Base-by-base conservation (phyloP, 2,329 filamentous ascomycete species). In the Xylariaceae sp. region DNA sequence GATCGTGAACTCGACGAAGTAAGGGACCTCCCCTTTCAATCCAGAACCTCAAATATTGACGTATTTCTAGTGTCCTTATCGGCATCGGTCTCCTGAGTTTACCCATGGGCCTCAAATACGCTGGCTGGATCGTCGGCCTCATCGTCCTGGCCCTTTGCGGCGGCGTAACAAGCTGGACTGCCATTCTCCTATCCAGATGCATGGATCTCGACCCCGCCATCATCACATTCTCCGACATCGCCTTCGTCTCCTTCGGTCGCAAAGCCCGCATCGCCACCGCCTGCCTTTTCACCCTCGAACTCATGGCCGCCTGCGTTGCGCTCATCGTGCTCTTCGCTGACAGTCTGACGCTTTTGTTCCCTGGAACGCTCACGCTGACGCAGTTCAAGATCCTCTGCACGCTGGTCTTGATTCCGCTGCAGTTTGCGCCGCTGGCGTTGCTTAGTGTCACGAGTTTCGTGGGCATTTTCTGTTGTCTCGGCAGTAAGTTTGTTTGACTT, bases 1-100 rank as follows among this genome's bases (percentile, higher is more conserved):
- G 5, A 83, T 97, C 63, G 96, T 97, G 80, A 99, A 99, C 75
- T 95, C 91, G 2, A 93, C 93, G 72, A 96, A 96, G 76, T 78
- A 65, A 61, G 74, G 64, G 3, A 35, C 8, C 11, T 13, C 9
- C 39, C 4, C 30, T 35, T 58, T 23, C 35, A 6, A 8, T 34
- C 17, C 2, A 15, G 11, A 9, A 53, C 11, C 41, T 47, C 4
- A 30, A 34, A 61, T 53, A 11, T 62, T 66, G 45, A 65, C 59
- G 13, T 4, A 41, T 9, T 41, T 9, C 56, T 34, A 82, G 80
- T 64, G 90, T 95, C 54, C 78, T 97, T 60, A 93, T 97, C 62
- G 92, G 92, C 13, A 88, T 99, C 35, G 93, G 93, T 0, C 77
- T 99, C 35, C 80, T 99, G 54, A 95, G 90, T 73, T 78, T 99